These are phyloP conservation scores for Arachnopeziza araneosa DNA, from an alignment of 2,329 filamentous ascomycete species.

Conservation along the genomic window DNA sequence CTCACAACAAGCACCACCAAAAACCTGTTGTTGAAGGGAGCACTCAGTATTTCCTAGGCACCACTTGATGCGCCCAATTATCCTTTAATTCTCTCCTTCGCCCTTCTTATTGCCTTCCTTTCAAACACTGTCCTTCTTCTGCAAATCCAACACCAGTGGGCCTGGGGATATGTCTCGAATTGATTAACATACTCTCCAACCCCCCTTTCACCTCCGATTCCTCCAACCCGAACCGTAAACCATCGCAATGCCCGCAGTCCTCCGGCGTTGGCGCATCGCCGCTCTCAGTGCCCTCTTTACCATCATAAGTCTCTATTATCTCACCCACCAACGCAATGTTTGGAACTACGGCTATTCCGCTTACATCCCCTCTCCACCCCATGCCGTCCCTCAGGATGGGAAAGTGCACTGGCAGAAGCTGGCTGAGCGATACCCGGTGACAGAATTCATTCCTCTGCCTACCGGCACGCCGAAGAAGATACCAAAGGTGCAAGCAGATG, in stretches of 20 bases:
- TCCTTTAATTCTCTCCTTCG: background rate
- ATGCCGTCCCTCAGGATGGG: conserved; percentile 43
- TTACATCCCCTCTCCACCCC: conserved; percentile 12
- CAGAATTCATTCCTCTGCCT: conserved; percentile 24
- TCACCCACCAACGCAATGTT: conserved; percentile 15
- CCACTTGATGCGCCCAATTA: background rate
- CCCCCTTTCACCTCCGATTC: background rate
- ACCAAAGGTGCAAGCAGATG: conserved; percentile 22
- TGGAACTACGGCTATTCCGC: conserved; percentile 19
- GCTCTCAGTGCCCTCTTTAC: conserved; percentile 19
- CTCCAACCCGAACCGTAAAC: background rate
- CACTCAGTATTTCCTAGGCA: too few species aligned
- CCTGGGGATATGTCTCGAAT: conserved; percentile 7
- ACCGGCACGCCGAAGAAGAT: conserved; percentile 23
- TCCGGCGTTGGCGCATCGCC: conserved; percentile 24
- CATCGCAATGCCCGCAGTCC: conserved; percentile 17
- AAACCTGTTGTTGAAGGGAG: too few species aligned
- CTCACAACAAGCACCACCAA: too few species aligned
- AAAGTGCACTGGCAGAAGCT: conserved; percentile 41
- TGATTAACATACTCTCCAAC: conserved; percentile 1
- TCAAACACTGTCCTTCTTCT: background rate
- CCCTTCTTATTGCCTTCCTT: background rate
- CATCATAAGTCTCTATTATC: conserved; percentile 23
- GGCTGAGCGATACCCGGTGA: conserved; percentile 25
- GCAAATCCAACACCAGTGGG: background rate